Base-by-base conservation (phyloP, 2,329 filamentous ascomycete species). In the Xylariaceae sp. region DNA sequence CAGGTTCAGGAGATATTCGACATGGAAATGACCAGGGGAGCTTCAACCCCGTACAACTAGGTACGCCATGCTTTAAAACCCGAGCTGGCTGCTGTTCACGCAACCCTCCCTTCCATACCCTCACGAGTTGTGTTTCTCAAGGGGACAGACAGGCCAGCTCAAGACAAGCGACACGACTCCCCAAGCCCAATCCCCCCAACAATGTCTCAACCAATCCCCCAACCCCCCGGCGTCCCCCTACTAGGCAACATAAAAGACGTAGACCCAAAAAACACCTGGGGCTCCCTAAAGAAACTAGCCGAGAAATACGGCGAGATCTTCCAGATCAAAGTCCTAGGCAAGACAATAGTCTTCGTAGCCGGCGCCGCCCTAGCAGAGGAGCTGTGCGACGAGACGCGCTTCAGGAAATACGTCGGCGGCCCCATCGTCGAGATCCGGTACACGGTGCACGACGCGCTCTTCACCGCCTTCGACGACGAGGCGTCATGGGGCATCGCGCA, bases 331-430 rank as follows among this genome's bases (percentile, higher is more conserved):
- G 68, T 73, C 5, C 61, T 75, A 2, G 71, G 71, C 10, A 65
- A 71, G 21, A 65, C 70, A 8, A 58, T 73, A 49, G 72, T 76
- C 37, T 75, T 76, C 56, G 70, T 75, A 1, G 72, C 72, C 0
- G 67, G 69, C 47, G 71, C 70, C 4, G 70, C 71, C 0, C 64
- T 76, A 1, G 71, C 71, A 9, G 72, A 74, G 55, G 74, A 76
- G 53, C 47, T 76, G 1, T 80, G 77, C 61, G 77, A 81, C 63
- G 69, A 80, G 69, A 74, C 71, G 61, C 74, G 78, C 0, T 81
- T 80, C 65, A 75, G 77, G 52, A 81, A 81, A 61, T 79, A 70
- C 56, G 77, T 81, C 1, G 76, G 76, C 29, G 77, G 77, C 0
- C 77, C 78, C 3, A 70, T 81, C 47, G 72, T 78, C 47, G 76